Conservation (phyloP, 1,284 basidiomycete species). For the Leucoagaricus sp. region DNA sequence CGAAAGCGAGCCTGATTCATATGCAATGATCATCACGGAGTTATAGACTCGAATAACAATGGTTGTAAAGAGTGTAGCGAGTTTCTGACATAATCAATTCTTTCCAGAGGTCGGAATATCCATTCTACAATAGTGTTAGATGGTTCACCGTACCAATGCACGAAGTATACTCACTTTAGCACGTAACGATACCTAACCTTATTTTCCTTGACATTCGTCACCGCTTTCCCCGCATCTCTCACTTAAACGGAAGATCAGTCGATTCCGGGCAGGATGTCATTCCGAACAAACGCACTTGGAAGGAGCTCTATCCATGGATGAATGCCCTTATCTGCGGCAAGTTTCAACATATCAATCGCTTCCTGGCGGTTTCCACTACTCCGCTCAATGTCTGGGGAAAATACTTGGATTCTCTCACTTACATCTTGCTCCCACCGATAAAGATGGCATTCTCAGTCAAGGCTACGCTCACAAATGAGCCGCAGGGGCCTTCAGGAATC, state of each 20-base stretch:
- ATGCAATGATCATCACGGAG: not conserved
- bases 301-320: conserved; percentile 30
- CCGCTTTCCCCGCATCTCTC: conserved; percentile 28
- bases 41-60: too few relatives aligned
- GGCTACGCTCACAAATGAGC: conserved; percentile 16
- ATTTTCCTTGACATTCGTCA: conserved; percentile 27
- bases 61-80: too few relatives aligned
- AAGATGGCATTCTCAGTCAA: conserved; percentile 23
- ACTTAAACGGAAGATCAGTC: conserved; percentile 17
- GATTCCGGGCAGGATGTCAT: too few relatives aligned
- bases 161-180: conserved; percentile 31
- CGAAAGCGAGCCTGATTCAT: not conserved
- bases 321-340: conserved; percentile 52
- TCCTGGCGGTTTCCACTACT: conserved; percentile 68
- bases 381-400: not conserved
- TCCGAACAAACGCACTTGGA: conserved; percentile 23
- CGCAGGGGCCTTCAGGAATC: not conserved
- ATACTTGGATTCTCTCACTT: conserved; percentile 1
- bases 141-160: too few relatives aligned
- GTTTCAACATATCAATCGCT: conserved; percentile 57
- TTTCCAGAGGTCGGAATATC: not conserved
- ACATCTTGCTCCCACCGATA: conserved; percentile 31
- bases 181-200: conserved; percentile 29
- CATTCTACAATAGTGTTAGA: too few relatives aligned
- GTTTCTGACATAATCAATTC: too few relatives aligned